A percentile compares a stretch with the other conserved stretches of the same genome.
Evolutionary conservation across 2,329 filamentous ascomycete genomes (phyloP).

Genomic region (Calonectria crousiana): DNA sequence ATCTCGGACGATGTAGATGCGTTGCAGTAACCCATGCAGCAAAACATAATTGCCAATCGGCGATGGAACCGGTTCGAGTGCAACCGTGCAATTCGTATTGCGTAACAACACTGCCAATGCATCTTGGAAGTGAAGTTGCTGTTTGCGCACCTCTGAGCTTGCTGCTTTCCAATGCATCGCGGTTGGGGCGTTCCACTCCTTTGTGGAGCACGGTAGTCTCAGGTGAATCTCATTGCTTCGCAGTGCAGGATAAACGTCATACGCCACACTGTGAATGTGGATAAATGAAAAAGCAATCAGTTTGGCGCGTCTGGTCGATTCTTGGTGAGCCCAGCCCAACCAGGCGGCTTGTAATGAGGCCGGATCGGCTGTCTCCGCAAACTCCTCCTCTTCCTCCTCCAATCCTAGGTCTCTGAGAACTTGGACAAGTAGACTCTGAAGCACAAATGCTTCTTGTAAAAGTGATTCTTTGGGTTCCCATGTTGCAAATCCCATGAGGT

Average conservation of each 20-base stretch:
- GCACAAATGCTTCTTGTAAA: slow-evolving; percentile 50
- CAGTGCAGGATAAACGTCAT: slow-evolving; percentile 52
- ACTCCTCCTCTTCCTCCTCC: slow-evolving; percentile 28
- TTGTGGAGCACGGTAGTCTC: slow-evolving; percentile 50
- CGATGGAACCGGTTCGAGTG: slow-evolving; percentile 51
- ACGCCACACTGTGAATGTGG: slow-evolving; percentile 54
- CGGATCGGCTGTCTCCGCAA: neutral
- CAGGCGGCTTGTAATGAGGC: slow-evolving; percentile 32
- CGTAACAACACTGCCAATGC: slow-evolving; percentile 49
- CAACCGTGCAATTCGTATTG: slow-evolving; percentile 43
- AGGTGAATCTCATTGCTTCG: slow-evolving; percentile 52
- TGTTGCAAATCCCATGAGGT: slow-evolving; percentile 54
- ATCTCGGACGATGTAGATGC: slow-evolving; percentile 54
- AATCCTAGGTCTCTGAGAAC: slow-evolving; percentile 51
- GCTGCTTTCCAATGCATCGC: slow-evolving; percentile 47
- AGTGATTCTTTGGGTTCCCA: slow-evolving; percentile 51
- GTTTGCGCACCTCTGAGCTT: slow-evolving; percentile 42
- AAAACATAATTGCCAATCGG: slow-evolving; percentile 54
- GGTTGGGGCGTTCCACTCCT: slow-evolving; percentile 51
- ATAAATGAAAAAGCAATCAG: slow-evolving; percentile 54
- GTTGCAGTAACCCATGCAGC: slow-evolving; percentile 52
- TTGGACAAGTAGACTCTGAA: slow-evolving; percentile 50
- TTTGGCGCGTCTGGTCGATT: slow-evolving; percentile 50
- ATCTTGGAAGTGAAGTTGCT: slow-evolving; percentile 53
- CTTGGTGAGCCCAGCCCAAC: slow-evolving; percentile 48